Conservation (phyloP, 176 grass and related monocot genomes). For the Rhynchospora breviuscula region DNA sequence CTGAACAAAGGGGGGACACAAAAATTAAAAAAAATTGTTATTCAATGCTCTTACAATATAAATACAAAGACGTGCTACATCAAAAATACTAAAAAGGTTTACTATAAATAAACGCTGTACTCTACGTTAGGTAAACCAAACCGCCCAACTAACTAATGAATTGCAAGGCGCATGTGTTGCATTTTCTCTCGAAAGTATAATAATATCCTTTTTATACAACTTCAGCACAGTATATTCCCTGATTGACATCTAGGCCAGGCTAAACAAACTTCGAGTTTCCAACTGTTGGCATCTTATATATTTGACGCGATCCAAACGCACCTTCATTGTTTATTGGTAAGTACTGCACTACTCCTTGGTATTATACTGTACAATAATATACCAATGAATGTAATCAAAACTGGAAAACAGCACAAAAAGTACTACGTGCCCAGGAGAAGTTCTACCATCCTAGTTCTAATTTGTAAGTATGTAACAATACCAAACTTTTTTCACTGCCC, state of each 20-base stretch:
- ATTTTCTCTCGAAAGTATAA: neutral
- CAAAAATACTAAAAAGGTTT: neutral
- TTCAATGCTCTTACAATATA: neutral
- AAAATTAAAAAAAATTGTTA: neutral
- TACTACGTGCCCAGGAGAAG: neutral
- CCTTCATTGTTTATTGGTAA: neutral
- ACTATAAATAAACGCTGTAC: neutral
- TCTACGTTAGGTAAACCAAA: neutral
- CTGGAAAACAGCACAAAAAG: neutral
- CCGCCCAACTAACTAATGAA: neutral
- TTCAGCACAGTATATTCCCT: conserved; percentile 7
- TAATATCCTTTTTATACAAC: neutral
- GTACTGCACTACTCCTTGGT: neutral
- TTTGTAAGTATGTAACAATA: neutral
- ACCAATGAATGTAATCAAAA: neutral
- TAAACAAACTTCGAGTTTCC: neutral
- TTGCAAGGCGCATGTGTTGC: neutral
- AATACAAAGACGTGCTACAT: neutral
- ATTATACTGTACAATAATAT: neutral
- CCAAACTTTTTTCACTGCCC: neutral
- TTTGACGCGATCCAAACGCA: neutral
- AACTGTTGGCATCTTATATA: neutral
- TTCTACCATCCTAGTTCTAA: neutral
- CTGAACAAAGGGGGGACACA: neutral
- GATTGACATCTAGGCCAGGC: neutral